These are phyloP conservation scores for Helichrysum umbraculigerum DNA, from an alignment of 129 eudicot species.

Conservation along the genomic window DNA sequence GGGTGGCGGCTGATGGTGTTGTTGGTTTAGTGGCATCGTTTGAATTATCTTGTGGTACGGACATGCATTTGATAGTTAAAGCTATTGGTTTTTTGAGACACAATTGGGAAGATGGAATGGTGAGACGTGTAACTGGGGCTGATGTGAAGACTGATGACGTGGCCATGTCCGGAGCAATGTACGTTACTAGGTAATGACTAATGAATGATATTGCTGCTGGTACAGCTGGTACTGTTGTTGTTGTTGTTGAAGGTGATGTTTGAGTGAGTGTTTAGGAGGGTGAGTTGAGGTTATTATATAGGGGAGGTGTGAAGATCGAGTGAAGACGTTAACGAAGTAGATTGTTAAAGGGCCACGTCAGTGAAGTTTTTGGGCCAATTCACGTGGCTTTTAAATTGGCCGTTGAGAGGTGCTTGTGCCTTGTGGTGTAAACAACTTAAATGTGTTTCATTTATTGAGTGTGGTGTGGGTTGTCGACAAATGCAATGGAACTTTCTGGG, in stretches of 20 bases:
- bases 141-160: conserved; percentile 42
- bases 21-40: conserved; percentile 18
- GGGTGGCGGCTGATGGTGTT: conserved; percentile 6
- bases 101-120: background rate
- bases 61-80: conserved; percentile 27
- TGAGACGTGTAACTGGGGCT: background rate
- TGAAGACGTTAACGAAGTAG: conserved; percentile 47
- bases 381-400: conserved; percentile 26
- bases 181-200: no score
- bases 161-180: conserved; percentile 6
- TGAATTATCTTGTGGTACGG: conserved; percentile 29
- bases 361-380: conserved; percentile 2
- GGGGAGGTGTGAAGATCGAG: no score
- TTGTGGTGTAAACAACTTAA: conserved; percentile 11
- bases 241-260: no score
- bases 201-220: no score
- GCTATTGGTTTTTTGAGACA: background rate
- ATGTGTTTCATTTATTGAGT: no score
- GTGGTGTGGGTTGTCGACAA: no score
- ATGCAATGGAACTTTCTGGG: no score
- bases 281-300: no score
- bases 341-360: conserved; percentile 59
- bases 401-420: background rate
- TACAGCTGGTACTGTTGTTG: no score
- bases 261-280: no score